Evolutionary conservation across 345 rosid species (phyloP).

Genomic region (Salix viminalis): DNA sequence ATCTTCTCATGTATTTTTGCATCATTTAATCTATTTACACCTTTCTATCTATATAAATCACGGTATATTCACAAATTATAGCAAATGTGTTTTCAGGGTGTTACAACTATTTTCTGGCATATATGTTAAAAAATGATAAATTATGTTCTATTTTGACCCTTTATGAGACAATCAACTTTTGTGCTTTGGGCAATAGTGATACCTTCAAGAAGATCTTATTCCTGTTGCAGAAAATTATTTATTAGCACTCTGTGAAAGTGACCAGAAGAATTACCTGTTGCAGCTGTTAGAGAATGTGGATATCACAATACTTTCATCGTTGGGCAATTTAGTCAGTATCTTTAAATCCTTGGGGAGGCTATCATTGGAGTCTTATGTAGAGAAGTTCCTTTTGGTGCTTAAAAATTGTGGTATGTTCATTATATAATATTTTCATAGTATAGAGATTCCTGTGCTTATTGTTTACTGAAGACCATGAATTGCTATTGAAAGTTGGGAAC

Average conservation of each 20-base stretch:
- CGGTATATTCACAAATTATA: too few species aligned
- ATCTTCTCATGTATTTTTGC: too few species aligned
- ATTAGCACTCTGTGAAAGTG: constrained; percentile 63
- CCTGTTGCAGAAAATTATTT: constrained; percentile 63
- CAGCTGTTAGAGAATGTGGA: constrained; percentile 56
- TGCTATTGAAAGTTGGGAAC: background rate
- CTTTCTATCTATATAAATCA: too few species aligned
- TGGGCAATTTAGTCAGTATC: constrained; percentile 32
- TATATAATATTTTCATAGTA: background rate
- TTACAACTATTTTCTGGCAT: background rate
- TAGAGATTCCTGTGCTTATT: background rate
- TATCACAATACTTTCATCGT: constrained; percentile 46
- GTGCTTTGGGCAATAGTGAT: background rate
- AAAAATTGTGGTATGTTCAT: constrained; percentile 45
- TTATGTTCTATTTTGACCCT: background rate
- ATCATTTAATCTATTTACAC: too few species aligned
- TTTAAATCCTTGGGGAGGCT: constrained; percentile 64
- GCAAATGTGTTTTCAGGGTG: too few species aligned
- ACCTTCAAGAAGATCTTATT: background rate
- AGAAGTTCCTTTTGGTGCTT: constrained; percentile 47
- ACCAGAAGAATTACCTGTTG: constrained; percentile 46
- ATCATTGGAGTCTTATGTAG: constrained; percentile 45
- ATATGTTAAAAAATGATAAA: background rate
- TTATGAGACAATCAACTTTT: background rate
- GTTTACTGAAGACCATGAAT: background rate